These are phyloP conservation scores for Begonia masoniana DNA, from an alignment of 306 rosid species.

Conservation along the genomic window DNA sequence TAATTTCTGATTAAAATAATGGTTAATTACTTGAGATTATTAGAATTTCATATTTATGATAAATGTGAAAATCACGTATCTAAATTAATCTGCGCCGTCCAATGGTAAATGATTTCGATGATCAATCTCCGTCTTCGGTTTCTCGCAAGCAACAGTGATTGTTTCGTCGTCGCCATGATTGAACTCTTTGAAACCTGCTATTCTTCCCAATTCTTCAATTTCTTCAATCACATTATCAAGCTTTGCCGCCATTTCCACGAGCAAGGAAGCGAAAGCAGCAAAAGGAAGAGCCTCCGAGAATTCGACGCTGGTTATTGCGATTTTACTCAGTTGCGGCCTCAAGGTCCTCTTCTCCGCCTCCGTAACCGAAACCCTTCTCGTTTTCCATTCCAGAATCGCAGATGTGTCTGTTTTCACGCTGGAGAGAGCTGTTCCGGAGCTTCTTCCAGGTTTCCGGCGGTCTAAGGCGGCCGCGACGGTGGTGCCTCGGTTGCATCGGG, in stretches of 20 bases:
- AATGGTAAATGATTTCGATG: conserved; percentile 33
- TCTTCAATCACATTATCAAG: conserved; percentile 70
- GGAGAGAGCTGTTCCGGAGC: conserved; percentile 32
- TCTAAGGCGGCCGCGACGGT: conserved; percentile 49
- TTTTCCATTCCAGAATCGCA: conserved; percentile 62
- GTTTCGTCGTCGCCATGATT: conserved; percentile 33
- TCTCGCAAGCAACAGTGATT: conserved; percentile 44
- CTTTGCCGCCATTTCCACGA: conserved; percentile 87
- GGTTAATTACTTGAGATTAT: too few relatives aligned
- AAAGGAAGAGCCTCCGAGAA: conserved; percentile 96
- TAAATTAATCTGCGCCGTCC: conserved; percentile 37
- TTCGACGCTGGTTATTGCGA: conserved; percentile 77
- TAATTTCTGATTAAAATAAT: too few relatives aligned
- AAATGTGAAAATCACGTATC: too few relatives aligned
- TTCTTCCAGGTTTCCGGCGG: conserved; percentile 22
- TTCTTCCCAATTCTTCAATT: conserved; percentile 74
- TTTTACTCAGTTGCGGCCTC: conserved; percentile 73
- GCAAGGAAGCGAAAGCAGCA: conserved; percentile 92
- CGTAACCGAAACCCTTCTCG: conserved; percentile 30
- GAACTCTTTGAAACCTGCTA: conserved; percentile 66
- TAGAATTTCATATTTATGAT: too few relatives aligned
- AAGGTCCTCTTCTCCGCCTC: conserved; percentile 43
- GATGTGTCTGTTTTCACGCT: conserved; percentile 81
- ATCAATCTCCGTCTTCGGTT: conserved; percentile 16
- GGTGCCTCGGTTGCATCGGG: conserved; percentile 20